Evolutionary conservation across 2,329 filamentous ascomycete genomes (phyloP).

Genomic region (Falciphora oryzae): DNA sequence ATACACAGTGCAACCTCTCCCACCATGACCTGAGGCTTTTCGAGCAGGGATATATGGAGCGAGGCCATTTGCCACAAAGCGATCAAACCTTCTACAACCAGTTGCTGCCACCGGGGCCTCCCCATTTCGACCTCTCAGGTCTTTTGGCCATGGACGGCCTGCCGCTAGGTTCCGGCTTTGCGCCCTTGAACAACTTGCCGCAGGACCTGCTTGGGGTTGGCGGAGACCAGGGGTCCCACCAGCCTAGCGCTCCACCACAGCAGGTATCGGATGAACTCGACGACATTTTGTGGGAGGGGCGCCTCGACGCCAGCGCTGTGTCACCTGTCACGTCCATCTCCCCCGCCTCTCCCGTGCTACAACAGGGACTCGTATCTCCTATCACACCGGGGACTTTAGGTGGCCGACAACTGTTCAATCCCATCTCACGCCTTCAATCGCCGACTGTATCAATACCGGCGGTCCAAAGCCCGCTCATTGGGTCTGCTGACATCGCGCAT

Average conservation of each 20-base stretch:
- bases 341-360: not conserved
- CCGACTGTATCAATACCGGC: not conserved
- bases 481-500: not conserved
- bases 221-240: not conserved
- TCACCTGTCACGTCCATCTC: not conserved
- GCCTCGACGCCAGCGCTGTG: not conserved
- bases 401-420: not conserved
- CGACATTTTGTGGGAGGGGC: not conserved
- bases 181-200: not conserved
- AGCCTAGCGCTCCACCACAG: not conserved
- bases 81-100: not conserved
- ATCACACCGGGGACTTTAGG: too few relatives aligned
- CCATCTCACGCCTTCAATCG: not conserved
- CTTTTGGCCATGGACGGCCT: not conserved
- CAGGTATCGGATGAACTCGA: not conserved
- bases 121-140: not conserved
- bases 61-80: too few relatives aligned
- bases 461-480: not conserved
- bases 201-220: not conserved
- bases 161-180: not conserved
- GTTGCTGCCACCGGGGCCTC: too few relatives aligned
- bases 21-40: constrained; percentile 15
- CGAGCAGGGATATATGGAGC: constrained; percentile 13
- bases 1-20: constrained; percentile 16
- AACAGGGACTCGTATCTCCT: not conserved